Base-by-base conservation (phyloP, 2,329 filamentous ascomycete genomes). In the Alternaria hordeiaustralica region DNA sequence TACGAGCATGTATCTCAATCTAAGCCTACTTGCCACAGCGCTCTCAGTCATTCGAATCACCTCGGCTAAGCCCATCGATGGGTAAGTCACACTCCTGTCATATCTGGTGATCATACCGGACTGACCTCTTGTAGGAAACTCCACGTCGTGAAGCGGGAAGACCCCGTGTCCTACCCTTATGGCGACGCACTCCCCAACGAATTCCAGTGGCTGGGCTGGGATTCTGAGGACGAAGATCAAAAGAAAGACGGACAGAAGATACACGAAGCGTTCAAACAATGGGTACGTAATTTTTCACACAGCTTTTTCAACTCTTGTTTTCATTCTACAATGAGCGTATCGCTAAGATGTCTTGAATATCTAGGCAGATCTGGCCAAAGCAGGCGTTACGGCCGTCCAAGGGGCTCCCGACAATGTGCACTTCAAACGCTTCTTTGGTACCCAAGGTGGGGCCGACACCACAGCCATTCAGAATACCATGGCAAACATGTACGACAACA, bases 111-210 rank as follows among this genome's bases (percentile, higher is more conserved):
- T 1, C 36, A 41, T 41, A n/a, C n/a, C 5, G 5, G 18, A 41
- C 36, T 41, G n/a, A 41, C 5, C 0, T 11, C 1, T 18, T 4
- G 1, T 11, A 41, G 36, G 2, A 41, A 18, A 2, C 0, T 41
- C 0, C 36, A 41, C 36, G 36, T 9, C 18, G 36, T 41, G 9
- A 41, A 41, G n/a, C 36, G 36, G 9, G 36, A 5, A 11, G 36
- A 41, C 3, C 36, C 36, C 0, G 36, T 41, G 9, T 41, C 36
- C 5, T 41, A 41, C n/a, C 36, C 36, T 0, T 41, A 41, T 9
- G 36, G 36, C n/a, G 36, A 41, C n/a, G 36, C 36, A 41, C 36
- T 41, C 3, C 8, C 36, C 36, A 41, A 41, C 36, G 36, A 41
- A 11, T 41, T 41, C 3, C 36, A 41, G 36, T 41, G 36, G 36